Percentiles rank a stretch among this genome's conserved stretches.
Conservation (phyloP, 495 filamentous ascomycete genomes). For the Cenococcum geophilum region DNA sequence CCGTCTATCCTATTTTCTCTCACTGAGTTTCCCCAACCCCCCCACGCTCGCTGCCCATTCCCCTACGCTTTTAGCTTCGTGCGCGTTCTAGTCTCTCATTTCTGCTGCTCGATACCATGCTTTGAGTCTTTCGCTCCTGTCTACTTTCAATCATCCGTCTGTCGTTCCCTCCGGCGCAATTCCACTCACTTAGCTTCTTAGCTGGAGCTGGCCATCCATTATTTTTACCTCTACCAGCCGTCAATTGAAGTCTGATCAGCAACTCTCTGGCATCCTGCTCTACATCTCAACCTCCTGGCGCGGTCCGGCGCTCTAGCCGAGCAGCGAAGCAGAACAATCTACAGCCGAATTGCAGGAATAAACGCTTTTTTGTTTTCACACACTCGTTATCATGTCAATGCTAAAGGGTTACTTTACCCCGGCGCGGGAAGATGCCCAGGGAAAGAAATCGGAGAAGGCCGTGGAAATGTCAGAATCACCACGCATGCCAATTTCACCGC, state of each 20-base stretch:
- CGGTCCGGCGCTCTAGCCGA: no score
- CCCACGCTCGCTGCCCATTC: not conserved
- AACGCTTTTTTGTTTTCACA: not conserved
- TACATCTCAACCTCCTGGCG: no score
- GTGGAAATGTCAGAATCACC: not conserved
- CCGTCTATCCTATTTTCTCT: not conserved
- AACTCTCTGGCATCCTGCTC: no score
- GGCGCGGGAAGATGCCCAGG: not conserved
- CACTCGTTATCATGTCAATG: not conserved
- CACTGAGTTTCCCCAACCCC: not conserved
- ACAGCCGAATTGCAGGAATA: no score
- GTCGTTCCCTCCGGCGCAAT: not conserved
- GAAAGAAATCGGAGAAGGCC: not conserved
- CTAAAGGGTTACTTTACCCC: not conserved
- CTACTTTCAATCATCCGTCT: not conserved
- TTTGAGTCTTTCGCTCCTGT: not conserved
- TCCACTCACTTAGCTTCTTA: not conserved
- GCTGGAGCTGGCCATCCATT: not conserved
- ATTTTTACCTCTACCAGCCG: no score
- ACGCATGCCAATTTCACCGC: not conserved
- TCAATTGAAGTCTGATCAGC: no score
- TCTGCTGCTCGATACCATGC: not conserved
- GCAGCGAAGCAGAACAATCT: no score
- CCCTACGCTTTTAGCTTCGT: not conserved
- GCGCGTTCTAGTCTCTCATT: not conserved